These are phyloP conservation scores for Porphyridium purpureum DNA, from an alignment of 23 red algal genomes.

Conservation along the genomic window DNA sequence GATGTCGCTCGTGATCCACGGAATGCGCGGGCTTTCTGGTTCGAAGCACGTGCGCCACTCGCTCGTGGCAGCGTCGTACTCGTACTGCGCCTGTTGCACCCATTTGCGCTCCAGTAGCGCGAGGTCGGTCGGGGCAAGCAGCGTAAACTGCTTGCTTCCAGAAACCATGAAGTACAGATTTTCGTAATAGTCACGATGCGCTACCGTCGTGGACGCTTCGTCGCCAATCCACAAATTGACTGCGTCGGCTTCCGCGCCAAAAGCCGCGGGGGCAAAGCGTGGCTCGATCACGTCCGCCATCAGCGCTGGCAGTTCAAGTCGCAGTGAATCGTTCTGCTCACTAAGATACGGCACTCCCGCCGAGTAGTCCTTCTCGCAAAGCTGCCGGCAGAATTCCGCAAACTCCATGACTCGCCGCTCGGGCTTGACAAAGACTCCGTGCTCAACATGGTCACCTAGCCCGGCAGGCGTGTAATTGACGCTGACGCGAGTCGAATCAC, in stretches of 20 bases:
- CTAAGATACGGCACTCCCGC: constrained; percentile 36
- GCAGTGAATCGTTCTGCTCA: constrained; percentile 28
- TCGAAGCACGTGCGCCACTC: too few species aligned
- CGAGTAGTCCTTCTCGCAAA: too few species aligned
- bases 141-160: constrained; percentile 32
- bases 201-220: constrained; percentile 16
- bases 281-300: constrained; percentile 6
- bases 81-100: too few species aligned
- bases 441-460: too few species aligned
- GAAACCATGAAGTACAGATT: constrained; percentile 34
- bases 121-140: constrained; percentile 34
- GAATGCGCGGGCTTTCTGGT: not conserved
- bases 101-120: constrained; percentile 15
- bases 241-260: constrained; percentile 12
- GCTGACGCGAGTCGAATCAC: too few species aligned
- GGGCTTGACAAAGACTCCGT: too few species aligned
- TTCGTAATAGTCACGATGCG: constrained; percentile 40
- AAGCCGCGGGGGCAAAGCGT: constrained; percentile 22
- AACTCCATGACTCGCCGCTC: too few species aligned
- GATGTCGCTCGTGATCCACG: constrained; percentile 1
- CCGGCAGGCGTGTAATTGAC: too few species aligned
- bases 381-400: too few species aligned
- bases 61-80: too few species aligned
- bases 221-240: constrained; percentile 50
- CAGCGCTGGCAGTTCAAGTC: constrained; percentile 10